A percentile compares a stretch with the other conserved stretches of the same genome.
phyloP scores from a whole-genome alignment of 106 monocot species.

The Dendrobium catenatum region DNA sequence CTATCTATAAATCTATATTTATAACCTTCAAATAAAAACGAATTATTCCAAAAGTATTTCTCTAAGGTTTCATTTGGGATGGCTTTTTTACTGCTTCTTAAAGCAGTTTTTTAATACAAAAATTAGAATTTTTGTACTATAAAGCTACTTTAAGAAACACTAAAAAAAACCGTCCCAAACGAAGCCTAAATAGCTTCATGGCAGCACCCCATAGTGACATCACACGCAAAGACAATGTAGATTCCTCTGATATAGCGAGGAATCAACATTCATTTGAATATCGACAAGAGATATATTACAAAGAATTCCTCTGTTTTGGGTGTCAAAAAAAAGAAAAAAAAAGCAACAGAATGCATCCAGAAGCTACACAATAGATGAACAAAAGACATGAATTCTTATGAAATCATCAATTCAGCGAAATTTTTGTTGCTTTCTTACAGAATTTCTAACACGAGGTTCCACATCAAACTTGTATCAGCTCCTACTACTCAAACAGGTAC shows the following conservation, averaged over 20 bases:
- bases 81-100: too few species aligned
- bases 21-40: background rate
- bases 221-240: background rate
- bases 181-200: background rate
- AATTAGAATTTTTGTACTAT: too few species aligned
- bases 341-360: background rate
- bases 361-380: background rate
- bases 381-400: background rate
- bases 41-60: background rate
- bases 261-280: background rate
- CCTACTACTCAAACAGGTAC: conserved; percentile 25
- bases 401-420: background rate
- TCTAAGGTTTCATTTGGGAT: background rate
- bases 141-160: too few species aligned
- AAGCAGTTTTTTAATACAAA: too few species aligned
- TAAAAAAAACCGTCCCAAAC: too few species aligned
- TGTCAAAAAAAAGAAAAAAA: background rate
- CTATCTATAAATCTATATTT: background rate
- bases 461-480: background rate
- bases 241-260: background rate
- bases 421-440: conserved; percentile 7
- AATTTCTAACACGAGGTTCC: background rate
- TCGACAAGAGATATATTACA: background rate
- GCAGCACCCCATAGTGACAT: background rate
- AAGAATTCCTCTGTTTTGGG: background rate